These are phyloP conservation scores for Oryza glaberrima DNA, from an alignment of 176 grass and related monocot species.

Conservation along the genomic window DNA sequence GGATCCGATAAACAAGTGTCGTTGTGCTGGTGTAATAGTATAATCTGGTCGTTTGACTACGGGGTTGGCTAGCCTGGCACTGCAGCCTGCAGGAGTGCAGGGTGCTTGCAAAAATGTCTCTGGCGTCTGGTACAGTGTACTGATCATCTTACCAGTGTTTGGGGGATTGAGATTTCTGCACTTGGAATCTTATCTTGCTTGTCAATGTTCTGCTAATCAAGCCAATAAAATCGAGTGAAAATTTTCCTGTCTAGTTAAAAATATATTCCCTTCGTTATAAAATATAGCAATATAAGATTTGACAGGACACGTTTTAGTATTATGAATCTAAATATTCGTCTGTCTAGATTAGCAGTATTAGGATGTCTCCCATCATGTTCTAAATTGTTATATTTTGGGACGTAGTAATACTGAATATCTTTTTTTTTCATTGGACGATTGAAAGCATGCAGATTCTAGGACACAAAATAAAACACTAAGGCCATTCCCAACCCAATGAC, in stretches of 20 bases:
- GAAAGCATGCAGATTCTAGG: not conserved
- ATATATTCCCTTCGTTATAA: too few relatives aligned
- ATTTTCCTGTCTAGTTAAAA: not conserved
- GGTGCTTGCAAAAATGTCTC: constrained; percentile 11
- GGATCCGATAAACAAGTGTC: not conserved
- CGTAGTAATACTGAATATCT: too few relatives aligned
- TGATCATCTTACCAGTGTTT: not conserved
- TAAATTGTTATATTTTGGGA: too few relatives aligned
- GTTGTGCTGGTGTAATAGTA: constrained; percentile 4
- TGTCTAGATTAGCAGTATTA: too few relatives aligned
- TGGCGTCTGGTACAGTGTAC: constrained; percentile 6
- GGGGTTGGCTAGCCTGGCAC: constrained; percentile 13
- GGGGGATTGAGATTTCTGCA: not conserved
- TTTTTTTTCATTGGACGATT: not conserved
- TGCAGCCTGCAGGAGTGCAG: not conserved
- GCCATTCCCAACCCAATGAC: too few relatives aligned
- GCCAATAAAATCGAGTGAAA: not conserved
- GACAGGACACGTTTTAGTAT: too few relatives aligned
- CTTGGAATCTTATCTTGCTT: constrained; percentile 6
- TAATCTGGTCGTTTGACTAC: constrained; percentile 41
- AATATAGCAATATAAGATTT: too few relatives aligned
- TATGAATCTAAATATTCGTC: too few relatives aligned
- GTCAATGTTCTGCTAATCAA: not conserved
- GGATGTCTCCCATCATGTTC: too few relatives aligned
- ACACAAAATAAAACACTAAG: not conserved